Evolutionary conservation across 2,329 filamentous ascomycete genomes (phyloP).

Genomic region (Fusarium stilboides): DNA sequence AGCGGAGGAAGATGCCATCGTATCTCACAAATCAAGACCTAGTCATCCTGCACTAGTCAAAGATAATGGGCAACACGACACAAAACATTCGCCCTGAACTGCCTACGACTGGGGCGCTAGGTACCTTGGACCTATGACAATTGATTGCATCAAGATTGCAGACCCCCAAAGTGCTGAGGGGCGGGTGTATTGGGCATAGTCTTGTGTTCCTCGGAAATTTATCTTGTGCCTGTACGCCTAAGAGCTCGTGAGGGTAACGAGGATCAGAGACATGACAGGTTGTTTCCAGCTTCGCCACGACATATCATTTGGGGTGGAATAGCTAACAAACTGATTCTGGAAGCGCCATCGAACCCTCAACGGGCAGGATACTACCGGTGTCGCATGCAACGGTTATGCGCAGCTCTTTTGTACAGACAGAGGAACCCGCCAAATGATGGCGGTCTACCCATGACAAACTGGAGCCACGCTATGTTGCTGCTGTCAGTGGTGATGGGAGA

Average conservation of each 20-base stretch:
- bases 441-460: conserved; percentile 13
- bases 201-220: conserved; percentile 58
- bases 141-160: conserved; percentile 14
- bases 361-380: conserved; percentile 25
- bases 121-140: conserved; percentile 21
- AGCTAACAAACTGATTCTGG: conserved; percentile 37
- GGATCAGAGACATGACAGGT: conserved; percentile 46
- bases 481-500: conserved; percentile 11
- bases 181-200: conserved; percentile 42
- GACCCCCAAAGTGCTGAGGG: conserved; percentile 30
- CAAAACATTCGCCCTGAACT: conserved; percentile 22
- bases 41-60: conserved; percentile 14
- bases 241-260: conserved; percentile 57
- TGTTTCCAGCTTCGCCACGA: conserved; percentile 17
- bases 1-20: not conserved
- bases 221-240: conserved; percentile 58
- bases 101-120: conserved; percentile 21
- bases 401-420: conserved; percentile 35
- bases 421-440: conserved; percentile 6
- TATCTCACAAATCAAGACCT: conserved; percentile 6
- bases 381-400: conserved; percentile 42
- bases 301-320: conserved; percentile 12
- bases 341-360: conserved; percentile 36
- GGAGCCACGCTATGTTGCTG: conserved; percentile 16
- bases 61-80: conserved; percentile 4